Conservation (phyloP, 2,329 filamentous ascomycete genomes). For the Leptosphaerulina australis region DNA sequence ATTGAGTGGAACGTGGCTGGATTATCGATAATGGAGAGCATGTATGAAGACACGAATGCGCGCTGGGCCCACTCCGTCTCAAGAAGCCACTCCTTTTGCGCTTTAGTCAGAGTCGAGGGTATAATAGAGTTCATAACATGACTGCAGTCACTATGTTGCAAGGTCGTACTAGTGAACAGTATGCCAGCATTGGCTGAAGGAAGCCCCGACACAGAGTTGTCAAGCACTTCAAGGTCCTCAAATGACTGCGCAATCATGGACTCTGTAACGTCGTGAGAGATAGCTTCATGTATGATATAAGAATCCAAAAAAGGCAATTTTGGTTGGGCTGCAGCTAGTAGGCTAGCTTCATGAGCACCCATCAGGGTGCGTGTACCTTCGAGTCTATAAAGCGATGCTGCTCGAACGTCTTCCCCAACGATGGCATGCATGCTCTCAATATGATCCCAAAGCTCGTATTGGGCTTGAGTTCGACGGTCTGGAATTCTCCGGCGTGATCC, state of each 20-base stretch:
- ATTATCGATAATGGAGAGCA: conserved; percentile 69
- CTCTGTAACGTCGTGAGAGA: conserved; percentile 28
- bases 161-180: conserved; percentile 41
- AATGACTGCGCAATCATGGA: conserved; percentile 22
- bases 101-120: conserved; percentile 62
- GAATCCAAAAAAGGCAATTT: conserved; percentile 40
- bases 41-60: conserved; percentile 71
- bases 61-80: conserved; percentile 72
- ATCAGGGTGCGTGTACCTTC: conserved; percentile 25
- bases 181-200: conserved; percentile 33
- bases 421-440: conserved; percentile 31
- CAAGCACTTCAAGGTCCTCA: conserved; percentile 30
- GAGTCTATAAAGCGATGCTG: conserved; percentile 39
- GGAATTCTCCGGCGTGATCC: conserved; percentile 48
- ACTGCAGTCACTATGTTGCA: conserved; percentile 30
- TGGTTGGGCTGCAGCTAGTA: conserved; percentile 28
- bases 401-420: conserved; percentile 31
- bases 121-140: conserved; percentile 51
- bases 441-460: conserved; percentile 46
- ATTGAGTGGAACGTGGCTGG: conserved; percentile 59
- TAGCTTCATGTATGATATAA: conserved; percentile 36
- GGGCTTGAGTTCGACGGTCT: conserved; percentile 47
- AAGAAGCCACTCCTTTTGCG: conserved; percentile 72
- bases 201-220: conserved; percentile 26
- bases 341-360: conserved; percentile 20